These are phyloP conservation scores for Bisporella sp. DNA, from an alignment of 2,329 filamentous ascomycete species.

Conservation along the genomic window DNA sequence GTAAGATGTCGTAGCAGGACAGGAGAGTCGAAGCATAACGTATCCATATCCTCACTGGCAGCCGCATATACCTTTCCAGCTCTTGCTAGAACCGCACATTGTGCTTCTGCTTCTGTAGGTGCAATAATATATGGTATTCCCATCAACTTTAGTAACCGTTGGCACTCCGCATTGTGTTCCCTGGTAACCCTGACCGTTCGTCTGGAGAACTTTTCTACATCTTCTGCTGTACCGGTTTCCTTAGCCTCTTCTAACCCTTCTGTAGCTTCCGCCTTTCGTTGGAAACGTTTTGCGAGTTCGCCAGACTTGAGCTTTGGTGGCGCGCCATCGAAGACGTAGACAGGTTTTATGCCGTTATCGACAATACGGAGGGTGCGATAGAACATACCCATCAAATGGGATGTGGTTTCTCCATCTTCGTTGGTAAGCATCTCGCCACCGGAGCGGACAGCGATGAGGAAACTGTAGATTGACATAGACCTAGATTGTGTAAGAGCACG, in stretches of 20 bases:
- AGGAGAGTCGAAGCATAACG: conserved; percentile 87
- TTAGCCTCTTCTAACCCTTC: conserved; percentile 92
- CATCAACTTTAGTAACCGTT: conserved; percentile 86
- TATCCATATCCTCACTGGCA: conserved; percentile 98
- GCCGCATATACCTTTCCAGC: conserved; percentile 96
- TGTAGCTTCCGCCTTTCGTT: conserved; percentile 86
- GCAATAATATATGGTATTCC: conserved; percentile 92
- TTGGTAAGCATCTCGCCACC: conserved; percentile 95
- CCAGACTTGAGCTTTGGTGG: conserved; percentile 97
- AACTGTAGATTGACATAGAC: conserved; percentile 99
- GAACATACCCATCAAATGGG: conserved; percentile 98
- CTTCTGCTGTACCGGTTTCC: conserved; percentile 92
- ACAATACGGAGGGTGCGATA: conserved; percentile 97
- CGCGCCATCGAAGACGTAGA: conserved; percentile 96
- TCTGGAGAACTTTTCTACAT: conserved; percentile 96
- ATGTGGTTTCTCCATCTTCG: conserved; percentile 93
- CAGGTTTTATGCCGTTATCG: conserved; percentile 96
- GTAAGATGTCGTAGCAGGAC: conserved; percentile 89
- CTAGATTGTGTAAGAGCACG: conserved; percentile 32
- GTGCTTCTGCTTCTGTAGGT: conserved; percentile 93
- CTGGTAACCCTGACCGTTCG: conserved; percentile 90
- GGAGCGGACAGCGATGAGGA: conserved; percentile 93
- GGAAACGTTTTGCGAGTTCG: conserved; percentile 91
- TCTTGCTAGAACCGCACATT: conserved; percentile 83
- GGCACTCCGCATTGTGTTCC: conserved; percentile 95